Percentiles rank a stretch among this genome's conserved stretches.
Evolutionary conservation across 2,329 filamentous ascomycete species (phyloP).

Genomic region (Cladosporium oxysporum): DNA sequence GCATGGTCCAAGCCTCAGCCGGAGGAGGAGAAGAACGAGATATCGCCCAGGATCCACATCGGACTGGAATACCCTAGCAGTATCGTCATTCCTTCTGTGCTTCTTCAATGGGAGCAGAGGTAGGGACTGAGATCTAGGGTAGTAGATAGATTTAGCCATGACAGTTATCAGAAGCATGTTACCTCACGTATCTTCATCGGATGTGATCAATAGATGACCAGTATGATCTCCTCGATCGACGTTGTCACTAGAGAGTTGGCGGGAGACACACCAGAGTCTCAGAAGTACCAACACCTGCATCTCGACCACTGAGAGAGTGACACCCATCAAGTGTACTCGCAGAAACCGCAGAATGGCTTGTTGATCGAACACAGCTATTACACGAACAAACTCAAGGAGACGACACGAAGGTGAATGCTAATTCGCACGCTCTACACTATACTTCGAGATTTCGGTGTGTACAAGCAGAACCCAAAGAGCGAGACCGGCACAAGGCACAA

Average conservation of each 20-base stretch:
- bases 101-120: neutral
- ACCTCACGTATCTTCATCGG: neutral
- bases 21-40: constrained; percentile 46
- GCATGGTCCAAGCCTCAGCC: constrained; percentile 43
- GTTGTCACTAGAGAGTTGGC: neutral
- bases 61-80: constrained; percentile 42
- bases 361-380: too few species aligned
- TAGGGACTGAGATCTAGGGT: neutral
- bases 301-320: neutral
- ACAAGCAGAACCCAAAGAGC: neutral
- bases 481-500: neutral
- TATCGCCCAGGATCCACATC: constrained; percentile 42
- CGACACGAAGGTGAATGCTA: neutral
- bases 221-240: neutral
- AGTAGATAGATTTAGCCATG: neutral
- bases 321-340: neutral
- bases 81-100: constrained; percentile 43
- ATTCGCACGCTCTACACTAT: neutral
- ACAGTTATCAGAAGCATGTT: neutral
- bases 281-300: neutral
- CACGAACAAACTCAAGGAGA: neutral
- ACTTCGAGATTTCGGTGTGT: neutral
- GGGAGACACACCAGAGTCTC: neutral
- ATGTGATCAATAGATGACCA: neutral
- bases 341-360: neutral